These are phyloP conservation scores for Corinectria fuckeliana DNA, from an alignment of 2,329 filamentous ascomycete species.

Conservation along the genomic window DNA sequence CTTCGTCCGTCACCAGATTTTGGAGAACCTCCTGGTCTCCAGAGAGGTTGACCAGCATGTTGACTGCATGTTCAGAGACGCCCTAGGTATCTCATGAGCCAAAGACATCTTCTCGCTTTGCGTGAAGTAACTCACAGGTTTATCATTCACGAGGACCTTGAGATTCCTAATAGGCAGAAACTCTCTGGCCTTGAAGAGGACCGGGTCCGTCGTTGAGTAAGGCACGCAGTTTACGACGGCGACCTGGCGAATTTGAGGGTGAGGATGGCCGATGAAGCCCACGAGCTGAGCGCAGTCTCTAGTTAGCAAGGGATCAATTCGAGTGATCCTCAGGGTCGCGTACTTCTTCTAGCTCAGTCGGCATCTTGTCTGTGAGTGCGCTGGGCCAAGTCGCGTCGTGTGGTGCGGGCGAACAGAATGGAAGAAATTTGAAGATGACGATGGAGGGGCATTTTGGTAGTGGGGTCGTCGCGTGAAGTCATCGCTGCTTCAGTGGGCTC, in stretches of 20 bases:
- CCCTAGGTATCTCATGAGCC: conserved; percentile 56
- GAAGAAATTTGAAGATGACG: conserved; percentile 28
- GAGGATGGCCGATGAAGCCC: conserved; percentile 90
- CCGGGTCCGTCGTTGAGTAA: conserved; percentile 75
- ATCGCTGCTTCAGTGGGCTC: conserved; percentile 36
- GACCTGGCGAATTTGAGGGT: conserved; percentile 86
- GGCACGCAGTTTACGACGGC: conserved; percentile 87
- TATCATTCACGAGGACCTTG: conserved; percentile 85
- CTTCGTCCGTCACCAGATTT: conserved; percentile 76
- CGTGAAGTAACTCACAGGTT: conserved; percentile 64
- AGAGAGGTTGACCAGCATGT: conserved; percentile 86
- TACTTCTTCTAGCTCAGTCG: conserved; percentile 80
- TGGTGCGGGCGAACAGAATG: conserved; percentile 25
- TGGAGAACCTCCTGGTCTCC: conserved; percentile 79
- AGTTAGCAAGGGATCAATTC: conserved; percentile 11
- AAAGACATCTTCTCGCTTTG: background rate
- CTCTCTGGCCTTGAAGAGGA: conserved; percentile 83
- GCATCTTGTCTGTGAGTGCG: conserved; percentile 56
- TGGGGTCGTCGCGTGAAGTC: conserved; percentile 39
- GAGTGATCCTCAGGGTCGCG: background rate
- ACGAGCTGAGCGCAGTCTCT: conserved; percentile 68
- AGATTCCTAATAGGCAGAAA: conserved; percentile 83
- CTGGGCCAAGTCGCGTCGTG: conserved; percentile 18
- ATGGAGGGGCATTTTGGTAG: conserved; percentile 39
- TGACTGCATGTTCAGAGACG: conserved; percentile 92